A percentile compares a stretch with the other conserved stretches of the same genome.
Conservation (phyloP, 2,329 filamentous ascomycete species). For the Cladophialophora chaetospira region DNA sequence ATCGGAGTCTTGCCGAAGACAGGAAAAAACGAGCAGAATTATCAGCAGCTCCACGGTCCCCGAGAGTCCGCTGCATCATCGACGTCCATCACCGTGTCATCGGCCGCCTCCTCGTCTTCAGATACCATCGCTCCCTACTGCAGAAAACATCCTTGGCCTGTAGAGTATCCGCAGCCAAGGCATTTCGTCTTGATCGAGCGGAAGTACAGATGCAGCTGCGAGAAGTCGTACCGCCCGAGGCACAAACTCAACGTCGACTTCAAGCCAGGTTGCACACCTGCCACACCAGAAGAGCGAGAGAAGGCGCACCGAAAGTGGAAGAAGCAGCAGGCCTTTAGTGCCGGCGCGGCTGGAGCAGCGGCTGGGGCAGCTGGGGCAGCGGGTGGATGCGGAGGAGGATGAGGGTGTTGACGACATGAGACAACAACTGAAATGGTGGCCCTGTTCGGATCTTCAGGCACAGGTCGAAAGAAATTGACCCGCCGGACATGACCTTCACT, state of each 20-base stretch:
- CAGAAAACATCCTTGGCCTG: not conserved
- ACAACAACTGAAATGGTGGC: no score
- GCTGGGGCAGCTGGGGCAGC: no score
- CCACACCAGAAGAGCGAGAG: slow-evolving; percentile 1
- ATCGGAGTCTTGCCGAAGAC: not conserved
- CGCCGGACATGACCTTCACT: not conserved
- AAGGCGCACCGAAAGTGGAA: not conserved
- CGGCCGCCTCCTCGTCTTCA: no score
- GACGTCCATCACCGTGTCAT: no score
- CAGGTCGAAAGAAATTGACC: not conserved
- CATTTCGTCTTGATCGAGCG: slow-evolving; percentile 2
- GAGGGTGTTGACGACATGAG: no score
- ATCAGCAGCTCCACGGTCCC: not conserved
- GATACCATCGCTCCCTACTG: no score
- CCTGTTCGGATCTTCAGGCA: not conserved
- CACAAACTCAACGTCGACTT: not conserved
- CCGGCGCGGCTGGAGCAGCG: no score
- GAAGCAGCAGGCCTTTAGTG: no score
- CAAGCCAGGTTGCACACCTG: not conserved
- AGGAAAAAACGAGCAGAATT: no score
- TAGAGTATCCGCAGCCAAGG: not conserved
- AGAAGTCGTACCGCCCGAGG: slow-evolving; percentile 2
- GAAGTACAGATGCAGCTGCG: slow-evolving; percentile 2
- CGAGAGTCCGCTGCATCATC: no score
- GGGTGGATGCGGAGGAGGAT: not conserved